phyloP scores from a whole-genome alignment of 2,329 filamentous ascomycete genomes.

The Claviceps pazoutovae region DNA sequence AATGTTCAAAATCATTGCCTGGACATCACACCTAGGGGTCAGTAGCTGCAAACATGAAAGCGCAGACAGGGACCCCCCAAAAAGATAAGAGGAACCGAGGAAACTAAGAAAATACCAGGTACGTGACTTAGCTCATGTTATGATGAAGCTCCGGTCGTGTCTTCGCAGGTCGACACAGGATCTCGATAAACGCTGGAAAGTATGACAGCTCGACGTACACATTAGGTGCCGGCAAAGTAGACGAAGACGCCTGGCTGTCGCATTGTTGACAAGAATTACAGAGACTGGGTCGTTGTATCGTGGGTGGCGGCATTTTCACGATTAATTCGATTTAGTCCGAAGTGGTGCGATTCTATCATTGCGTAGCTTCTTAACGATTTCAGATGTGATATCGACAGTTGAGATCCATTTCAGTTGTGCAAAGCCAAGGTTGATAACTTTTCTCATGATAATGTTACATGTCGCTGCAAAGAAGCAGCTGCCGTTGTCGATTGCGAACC shows the following conservation, averaged over 20 bases:
- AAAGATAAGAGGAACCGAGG: neutral
- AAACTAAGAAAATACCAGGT: neutral
- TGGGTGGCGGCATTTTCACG: slow-evolving; percentile 19
- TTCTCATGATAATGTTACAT: slow-evolving; percentile 15
- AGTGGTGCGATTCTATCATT: slow-evolving; percentile 4
- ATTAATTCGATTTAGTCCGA: slow-evolving; percentile 15
- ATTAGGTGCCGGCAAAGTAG: neutral
- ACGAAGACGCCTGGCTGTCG: neutral
- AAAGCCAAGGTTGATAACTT: slow-evolving; percentile 13
- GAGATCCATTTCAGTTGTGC: slow-evolving; percentile 14
- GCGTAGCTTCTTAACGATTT: slow-evolving; percentile 5
- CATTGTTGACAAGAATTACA: slow-evolving; percentile 18
- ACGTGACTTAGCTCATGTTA: slow-evolving; percentile 3
- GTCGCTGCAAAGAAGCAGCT: slow-evolving; percentile 15
- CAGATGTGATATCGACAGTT: slow-evolving; percentile 12
- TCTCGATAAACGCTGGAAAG: neutral
- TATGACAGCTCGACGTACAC: neutral
- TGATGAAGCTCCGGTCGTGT: neutral
- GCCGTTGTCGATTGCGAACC: slow-evolving; percentile 19
- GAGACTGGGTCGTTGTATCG: slow-evolving; percentile 14
- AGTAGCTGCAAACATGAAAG: neutral
- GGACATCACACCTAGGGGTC: neutral
- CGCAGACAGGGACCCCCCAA: neutral
- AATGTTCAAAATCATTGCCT: neutral
- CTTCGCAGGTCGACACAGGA: neutral